A percentile compares a stretch with the other conserved stretches of the same genome.
Conservation (phyloP, 1,284 basidiomycete species). For the Acaromyces ingoldii region DNA sequence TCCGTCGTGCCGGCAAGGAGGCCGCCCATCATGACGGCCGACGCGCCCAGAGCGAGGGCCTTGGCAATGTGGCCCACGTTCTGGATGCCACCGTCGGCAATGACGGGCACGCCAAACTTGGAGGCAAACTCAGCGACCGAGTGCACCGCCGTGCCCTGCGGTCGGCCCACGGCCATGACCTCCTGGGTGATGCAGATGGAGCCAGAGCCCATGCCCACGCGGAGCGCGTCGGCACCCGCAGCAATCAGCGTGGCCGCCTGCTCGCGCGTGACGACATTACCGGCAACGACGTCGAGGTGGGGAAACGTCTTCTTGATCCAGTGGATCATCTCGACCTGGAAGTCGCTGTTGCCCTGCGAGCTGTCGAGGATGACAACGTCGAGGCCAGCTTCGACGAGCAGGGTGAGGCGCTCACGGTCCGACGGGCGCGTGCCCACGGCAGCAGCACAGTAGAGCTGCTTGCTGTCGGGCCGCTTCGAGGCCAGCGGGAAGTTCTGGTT, state of each 20-base stretch:
- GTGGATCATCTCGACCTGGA: conserved; percentile 87
- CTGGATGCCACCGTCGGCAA: conserved; percentile 93
- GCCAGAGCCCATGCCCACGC: conserved; percentile 95
- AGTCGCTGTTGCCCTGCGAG: conserved; percentile 91
- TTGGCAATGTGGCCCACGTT: conserved; percentile 99
- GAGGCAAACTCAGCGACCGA: conserved; percentile 88
- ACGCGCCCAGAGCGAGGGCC: conserved; percentile 85
- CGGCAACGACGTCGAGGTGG: conserved; percentile 82
- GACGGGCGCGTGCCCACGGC: conserved; percentile 87
- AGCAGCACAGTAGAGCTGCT: conserved; percentile 96
- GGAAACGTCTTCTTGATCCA: conserved; percentile 80
- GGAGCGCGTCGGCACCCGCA: conserved; percentile 88
- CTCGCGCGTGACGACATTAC: conserved; percentile 95
- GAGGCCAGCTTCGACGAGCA: conserved; percentile 88
- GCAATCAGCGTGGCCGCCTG: conserved; percentile 90
- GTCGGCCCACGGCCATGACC: conserved; percentile 98
- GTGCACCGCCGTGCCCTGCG: conserved; percentile 93
- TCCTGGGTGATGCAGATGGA: conserved; percentile 99
- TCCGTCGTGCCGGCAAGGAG: conserved; percentile 93
- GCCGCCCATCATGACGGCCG: conserved; percentile 98
- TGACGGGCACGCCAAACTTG: conserved; percentile 91
- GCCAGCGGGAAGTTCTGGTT: conserved; percentile 96
- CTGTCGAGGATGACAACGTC: conserved; percentile 95
- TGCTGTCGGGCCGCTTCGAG: conserved; percentile 82
- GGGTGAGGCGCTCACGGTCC: conserved; percentile 76